Evolutionary conservation across 352 stramenopile species (phyloP).

Genomic region (Phytophthora litchii): DNA sequence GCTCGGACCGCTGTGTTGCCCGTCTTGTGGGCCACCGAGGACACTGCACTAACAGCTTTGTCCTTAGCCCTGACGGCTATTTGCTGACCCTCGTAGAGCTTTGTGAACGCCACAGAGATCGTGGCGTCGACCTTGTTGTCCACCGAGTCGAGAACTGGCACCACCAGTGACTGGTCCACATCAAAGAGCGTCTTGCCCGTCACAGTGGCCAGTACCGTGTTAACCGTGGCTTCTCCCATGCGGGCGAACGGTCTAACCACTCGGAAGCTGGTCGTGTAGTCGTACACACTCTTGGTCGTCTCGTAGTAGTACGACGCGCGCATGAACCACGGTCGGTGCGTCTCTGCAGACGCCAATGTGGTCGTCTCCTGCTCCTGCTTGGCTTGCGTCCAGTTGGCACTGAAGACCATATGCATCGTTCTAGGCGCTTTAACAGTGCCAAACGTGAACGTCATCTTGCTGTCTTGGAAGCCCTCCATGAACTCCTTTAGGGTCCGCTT

Average conservation of each 20-base stretch:
- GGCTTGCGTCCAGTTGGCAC: conserved; percentile 25
- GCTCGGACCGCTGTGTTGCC: conserved; percentile 52
- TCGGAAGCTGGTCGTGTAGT: conserved; percentile 83
- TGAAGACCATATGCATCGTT: conserved; percentile 36
- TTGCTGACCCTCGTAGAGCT: conserved; percentile 68
- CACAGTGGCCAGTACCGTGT: conserved; percentile 65
- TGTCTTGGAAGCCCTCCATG: conserved; percentile 31
- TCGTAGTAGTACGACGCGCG: conserved; percentile 83
- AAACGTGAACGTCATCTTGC: conserved; percentile 41
- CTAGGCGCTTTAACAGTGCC: conserved; percentile 18
- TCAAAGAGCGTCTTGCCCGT: conserved; percentile 64
- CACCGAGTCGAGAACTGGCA: conserved; percentile 60
- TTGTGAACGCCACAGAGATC: conserved; percentile 67
- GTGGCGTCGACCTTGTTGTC: conserved; percentile 79
- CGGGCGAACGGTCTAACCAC: conserved; percentile 66
- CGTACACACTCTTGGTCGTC: conserved; percentile 80
- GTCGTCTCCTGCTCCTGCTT: conserved; percentile 5
- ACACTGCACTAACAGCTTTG: conserved; percentile 46
- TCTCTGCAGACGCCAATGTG: conserved; percentile 16
- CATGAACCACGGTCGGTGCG: conserved; percentile 73
- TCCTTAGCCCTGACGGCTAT: conserved; percentile 73
- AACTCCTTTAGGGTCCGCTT: conserved; percentile 40
- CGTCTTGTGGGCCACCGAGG: conserved; percentile 42
- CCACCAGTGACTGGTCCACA: conserved; percentile 60
- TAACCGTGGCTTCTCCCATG: conserved; percentile 68